Evolutionary conservation across 1,139 yeast species (phyloP).

Genomic region (Hanseniaspora gamundiae): DNA sequence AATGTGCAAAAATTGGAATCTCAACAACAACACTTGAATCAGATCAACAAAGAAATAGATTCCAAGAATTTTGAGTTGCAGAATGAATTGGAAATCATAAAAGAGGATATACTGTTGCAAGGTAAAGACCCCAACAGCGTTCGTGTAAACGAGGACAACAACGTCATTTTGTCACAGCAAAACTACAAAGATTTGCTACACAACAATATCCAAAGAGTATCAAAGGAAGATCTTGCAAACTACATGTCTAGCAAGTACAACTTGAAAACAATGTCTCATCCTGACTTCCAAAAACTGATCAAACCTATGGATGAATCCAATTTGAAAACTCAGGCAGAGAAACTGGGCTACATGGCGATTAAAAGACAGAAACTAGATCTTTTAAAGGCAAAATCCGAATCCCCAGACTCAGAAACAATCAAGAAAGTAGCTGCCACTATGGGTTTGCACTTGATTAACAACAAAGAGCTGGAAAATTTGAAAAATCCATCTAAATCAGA

Average conservation of each 20-base stretch:
- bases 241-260: conserved; percentile 9
- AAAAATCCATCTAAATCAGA: conserved; percentile 18
- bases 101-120: background rate
- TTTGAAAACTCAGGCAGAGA: conserved; percentile 11
- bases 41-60: conserved; percentile 37
- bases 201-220: conserved; percentile 11
- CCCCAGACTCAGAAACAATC: conserved; percentile 20
- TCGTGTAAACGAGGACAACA: conserved; percentile 3
- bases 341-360: conserved; percentile 13
- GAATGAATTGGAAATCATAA: conserved; percentile 13
- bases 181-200: conserved; percentile 10
- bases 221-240: conserved; percentile 15
- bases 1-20: conserved; percentile 27
- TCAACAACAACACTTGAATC: conserved; percentile 37
- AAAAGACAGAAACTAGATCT: conserved; percentile 13
- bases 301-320: conserved; percentile 10
- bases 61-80: conserved; percentile 17
- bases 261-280: conserved; percentile 17
- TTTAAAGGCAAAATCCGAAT: conserved; percentile 17
- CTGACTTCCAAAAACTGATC: conserved; percentile 19
- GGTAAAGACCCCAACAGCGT: background rate
- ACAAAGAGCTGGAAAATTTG: conserved; percentile 19
- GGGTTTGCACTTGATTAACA: conserved; percentile 18
- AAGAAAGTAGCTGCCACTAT: conserved; percentile 17
- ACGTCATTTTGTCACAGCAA: conserved; percentile 9